Evolutionary conservation across 371 early-diverging fungal species (phyloP).

Genomic region (Mortierella polycephala): DNA sequence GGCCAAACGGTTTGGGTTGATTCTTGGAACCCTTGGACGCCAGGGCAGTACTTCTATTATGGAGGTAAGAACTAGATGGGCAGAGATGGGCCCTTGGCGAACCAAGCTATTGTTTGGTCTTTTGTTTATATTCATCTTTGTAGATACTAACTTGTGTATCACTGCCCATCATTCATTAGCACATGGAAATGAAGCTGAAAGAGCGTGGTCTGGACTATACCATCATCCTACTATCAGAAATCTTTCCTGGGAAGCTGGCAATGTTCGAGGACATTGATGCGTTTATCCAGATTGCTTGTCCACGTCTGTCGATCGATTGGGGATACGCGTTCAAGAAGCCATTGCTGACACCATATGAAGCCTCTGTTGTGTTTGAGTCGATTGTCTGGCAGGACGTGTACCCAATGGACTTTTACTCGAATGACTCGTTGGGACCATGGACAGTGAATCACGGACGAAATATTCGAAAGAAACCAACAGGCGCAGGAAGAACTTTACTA

Average conservation of each 20-base stretch:
- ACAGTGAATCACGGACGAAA: slow-evolving; percentile 88
- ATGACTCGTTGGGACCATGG: slow-evolving; percentile 93
- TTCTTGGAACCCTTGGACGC: slow-evolving; percentile 98
- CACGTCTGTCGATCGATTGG: slow-evolving; percentile 99
- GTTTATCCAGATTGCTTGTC: slow-evolving; percentile 99
- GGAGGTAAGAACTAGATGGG: slow-evolving; percentile 55
- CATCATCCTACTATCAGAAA: slow-evolving; percentile 90
- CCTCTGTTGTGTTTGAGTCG: slow-evolving; percentile 85
- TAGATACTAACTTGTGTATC: neutral
- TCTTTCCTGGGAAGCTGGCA: slow-evolving; percentile 91
- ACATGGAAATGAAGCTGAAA: slow-evolving; percentile 74
- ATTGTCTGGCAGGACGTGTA: slow-evolving; percentile 86
- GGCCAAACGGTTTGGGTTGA: slow-evolving; percentile 89
- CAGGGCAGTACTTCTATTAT: slow-evolving; percentile 97
- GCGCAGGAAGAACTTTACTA: neutral
- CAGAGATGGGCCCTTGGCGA: neutral
- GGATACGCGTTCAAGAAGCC: slow-evolving; percentile 97
- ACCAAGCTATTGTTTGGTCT: neutral
- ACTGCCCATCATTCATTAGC: slow-evolving; percentile 45
- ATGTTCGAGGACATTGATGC: slow-evolving; percentile 92
- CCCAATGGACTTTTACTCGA: slow-evolving; percentile 98
- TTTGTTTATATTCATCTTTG: neutral
- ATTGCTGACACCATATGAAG: slow-evolving; percentile 97
- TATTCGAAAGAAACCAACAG: slow-evolving; percentile 44
- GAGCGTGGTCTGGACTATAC: slow-evolving; percentile 76